Evolutionary conservation across 106 monocot genomes (phyloP).

Genomic region (Acorus gramineus): DNA sequence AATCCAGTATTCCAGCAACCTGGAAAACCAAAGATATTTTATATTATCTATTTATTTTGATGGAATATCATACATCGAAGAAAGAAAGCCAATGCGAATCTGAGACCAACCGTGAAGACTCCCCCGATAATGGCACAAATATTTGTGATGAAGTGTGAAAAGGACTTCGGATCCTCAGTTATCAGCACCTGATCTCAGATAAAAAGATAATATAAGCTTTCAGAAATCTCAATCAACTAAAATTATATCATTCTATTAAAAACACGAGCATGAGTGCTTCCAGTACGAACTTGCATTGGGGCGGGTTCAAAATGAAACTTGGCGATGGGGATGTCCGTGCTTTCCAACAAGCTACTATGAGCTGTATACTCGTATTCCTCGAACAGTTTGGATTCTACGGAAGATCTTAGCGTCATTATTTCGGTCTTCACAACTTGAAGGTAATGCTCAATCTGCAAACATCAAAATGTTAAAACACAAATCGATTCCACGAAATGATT

Average conservation of each 20-base stretch:
- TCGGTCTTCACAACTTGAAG: constrained; percentile 88
- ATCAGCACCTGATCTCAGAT: constrained; percentile 56
- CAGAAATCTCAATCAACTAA: not conserved
- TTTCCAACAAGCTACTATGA: constrained; percentile 81
- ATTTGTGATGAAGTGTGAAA: constrained; percentile 96
- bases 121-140: constrained; percentile 96
- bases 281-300: constrained; percentile 64
- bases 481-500: not conserved
- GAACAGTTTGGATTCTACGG: constrained; percentile 43
- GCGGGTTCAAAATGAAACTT: constrained; percentile 96
- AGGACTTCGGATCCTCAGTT: constrained; percentile 69
- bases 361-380: constrained; percentile 97
- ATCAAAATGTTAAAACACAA: not conserved
- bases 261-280: not conserved
- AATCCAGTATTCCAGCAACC: constrained; percentile 75
- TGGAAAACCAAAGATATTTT: constrained; percentile 13
- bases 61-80: not conserved
- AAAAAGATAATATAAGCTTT: not conserved
- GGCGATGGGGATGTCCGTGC: constrained; percentile 56
- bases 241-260: not conserved
- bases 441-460: constrained; percentile 87
- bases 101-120: constrained; percentile 70
- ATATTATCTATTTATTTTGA: not conserved
- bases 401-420: constrained; percentile 37
- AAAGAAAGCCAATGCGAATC: not conserved